Base-by-base conservation (phyloP, 768 basidiomycete species). In the Holtermanniella nyarrowii region DNA sequence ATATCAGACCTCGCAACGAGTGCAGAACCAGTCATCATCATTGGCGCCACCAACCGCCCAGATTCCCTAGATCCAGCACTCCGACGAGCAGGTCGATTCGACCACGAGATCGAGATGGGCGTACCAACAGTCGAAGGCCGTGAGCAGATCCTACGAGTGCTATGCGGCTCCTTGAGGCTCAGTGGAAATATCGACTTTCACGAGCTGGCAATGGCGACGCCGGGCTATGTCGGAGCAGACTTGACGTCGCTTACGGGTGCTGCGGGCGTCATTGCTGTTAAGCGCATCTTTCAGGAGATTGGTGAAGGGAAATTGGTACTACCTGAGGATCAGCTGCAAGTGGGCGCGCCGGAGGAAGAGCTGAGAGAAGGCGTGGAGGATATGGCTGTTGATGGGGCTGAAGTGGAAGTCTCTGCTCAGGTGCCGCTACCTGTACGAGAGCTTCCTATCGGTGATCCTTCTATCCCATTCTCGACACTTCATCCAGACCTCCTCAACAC, bases 141-240 rank as follows among this genome's bases (percentile, higher is more conserved):
- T 51, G 84, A 85, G 56, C 85, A 90, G 63, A 99, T 97, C 50
- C 76, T 97, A 3, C 80, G 79, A 2, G 90, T 95, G 0, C 73
- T 93, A 5, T 91, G 84, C 42, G 75, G 82, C 12, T 90, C 86
- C 63, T 77, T 99, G 5, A 80, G 86, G 21, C 75, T 97, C 10
- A 81, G 84, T 18, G 88, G 88, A 13, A 82, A 89, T 55, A 90
- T 97, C 55, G 82, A 99, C 69, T 95, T 89, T 69, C 67, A 75
- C 5, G 77, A 78, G 3, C 77, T 99, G 3, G 91, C 93, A 18
- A 93, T 88, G 72, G 82, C 85, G 1, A 99, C 93, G 0, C 95
- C 95, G 2, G 95, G 95, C 2, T 99, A 95, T 61, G 91, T 97
- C 12, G 91, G 95, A 24, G 95, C 95, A 0, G 93, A 99, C 74